These are phyloP conservation scores for Pseudonectria buxi DNA, from an alignment of 2,329 filamentous ascomycete genomes.

Conservation along the genomic window DNA sequence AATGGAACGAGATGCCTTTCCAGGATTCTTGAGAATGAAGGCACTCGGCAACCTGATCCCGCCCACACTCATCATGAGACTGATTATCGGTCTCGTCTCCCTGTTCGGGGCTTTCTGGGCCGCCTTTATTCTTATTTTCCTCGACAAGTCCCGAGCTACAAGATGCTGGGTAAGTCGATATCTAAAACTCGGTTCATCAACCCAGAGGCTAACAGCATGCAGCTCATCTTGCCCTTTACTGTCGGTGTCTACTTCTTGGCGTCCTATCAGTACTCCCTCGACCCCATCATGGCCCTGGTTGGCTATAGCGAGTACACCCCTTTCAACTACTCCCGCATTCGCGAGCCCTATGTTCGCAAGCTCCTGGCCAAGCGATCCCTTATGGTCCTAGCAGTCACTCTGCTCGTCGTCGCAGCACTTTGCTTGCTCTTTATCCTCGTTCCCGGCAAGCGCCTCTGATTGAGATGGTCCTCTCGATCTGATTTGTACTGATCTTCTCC, in stretches of 20 bases:
- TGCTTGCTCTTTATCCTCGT: conserved; percentile 92
- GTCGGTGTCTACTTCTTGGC: conserved; percentile 82
- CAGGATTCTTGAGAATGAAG: conserved; percentile 90
- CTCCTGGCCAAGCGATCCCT: conserved; percentile 77
- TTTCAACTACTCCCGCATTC: conserved; percentile 80
- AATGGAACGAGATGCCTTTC: conserved; percentile 99
- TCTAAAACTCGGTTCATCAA: background rate
- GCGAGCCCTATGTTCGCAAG: conserved; percentile 84
- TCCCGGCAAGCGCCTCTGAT: conserved; percentile 72
- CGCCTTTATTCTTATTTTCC: conserved; percentile 86
- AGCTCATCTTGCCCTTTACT: conserved; percentile 80
- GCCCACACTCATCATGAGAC: conserved; percentile 74
- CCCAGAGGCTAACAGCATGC: conserved; percentile 12
- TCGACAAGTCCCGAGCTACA: conserved; percentile 65
- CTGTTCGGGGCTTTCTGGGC: conserved; percentile 95
- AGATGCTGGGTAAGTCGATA: conserved; percentile 70
- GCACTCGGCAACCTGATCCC: conserved; percentile 94
- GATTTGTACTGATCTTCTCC: too few species aligned
- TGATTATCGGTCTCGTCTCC: conserved; percentile 73
- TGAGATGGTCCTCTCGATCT: background rate
- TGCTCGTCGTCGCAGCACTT: conserved; percentile 71
- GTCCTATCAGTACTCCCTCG: conserved; percentile 92
- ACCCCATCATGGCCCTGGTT: conserved; percentile 81
- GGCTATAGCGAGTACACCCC: conserved; percentile 95
- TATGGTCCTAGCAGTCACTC: conserved; percentile 71